phyloP scores from a whole-genome alignment of 106 monocot genomes.

The Dendrobium nobile region DNA sequence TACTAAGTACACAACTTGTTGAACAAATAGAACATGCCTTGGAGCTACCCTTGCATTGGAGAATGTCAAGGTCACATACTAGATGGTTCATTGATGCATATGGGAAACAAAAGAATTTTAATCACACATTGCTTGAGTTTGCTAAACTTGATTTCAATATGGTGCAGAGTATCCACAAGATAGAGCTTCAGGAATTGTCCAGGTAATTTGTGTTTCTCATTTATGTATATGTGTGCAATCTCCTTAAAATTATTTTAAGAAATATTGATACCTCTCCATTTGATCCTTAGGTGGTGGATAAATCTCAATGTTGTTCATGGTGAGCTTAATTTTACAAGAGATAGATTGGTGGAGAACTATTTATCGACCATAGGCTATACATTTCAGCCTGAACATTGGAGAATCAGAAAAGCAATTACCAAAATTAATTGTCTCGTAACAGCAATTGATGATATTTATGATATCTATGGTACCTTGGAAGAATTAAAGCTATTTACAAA shows the following conservation, averaged over 20 bases:
- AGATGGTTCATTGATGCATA: conserved; percentile 39
- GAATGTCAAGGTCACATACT: conserved; percentile 32
- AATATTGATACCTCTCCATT: neutral
- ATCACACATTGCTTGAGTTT: conserved; percentile 27
- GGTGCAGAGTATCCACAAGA: conserved; percentile 26
- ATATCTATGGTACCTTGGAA: conserved; percentile 48
- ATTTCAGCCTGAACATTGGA: conserved; percentile 9
- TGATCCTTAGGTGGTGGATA: conserved; percentile 47
- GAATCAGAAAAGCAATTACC: conserved; percentile 9
- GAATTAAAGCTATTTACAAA: conserved; percentile 50
- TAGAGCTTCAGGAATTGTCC: conserved; percentile 25
- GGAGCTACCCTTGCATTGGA: conserved; percentile 55
- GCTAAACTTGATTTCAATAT: conserved; percentile 55
- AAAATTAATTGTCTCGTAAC: conserved; percentile 22
- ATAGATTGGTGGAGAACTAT: conserved; percentile 42
- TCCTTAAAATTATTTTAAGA: neutral
- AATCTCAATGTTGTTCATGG: conserved; percentile 15
- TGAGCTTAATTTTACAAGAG: conserved; percentile 33
- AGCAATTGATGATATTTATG: conserved; percentile 52
- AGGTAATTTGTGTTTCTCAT: conserved; percentile 15
- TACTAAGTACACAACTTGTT: neutral
- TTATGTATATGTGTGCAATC: neutral
- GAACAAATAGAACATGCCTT: conserved; percentile 31
- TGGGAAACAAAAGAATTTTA: conserved; percentile 13
- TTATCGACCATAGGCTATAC: conserved; percentile 17